Base-by-base conservation (phyloP, 1,284 basidiomycete genomes). In the Microbotryum silenes-acaulis region DNA sequence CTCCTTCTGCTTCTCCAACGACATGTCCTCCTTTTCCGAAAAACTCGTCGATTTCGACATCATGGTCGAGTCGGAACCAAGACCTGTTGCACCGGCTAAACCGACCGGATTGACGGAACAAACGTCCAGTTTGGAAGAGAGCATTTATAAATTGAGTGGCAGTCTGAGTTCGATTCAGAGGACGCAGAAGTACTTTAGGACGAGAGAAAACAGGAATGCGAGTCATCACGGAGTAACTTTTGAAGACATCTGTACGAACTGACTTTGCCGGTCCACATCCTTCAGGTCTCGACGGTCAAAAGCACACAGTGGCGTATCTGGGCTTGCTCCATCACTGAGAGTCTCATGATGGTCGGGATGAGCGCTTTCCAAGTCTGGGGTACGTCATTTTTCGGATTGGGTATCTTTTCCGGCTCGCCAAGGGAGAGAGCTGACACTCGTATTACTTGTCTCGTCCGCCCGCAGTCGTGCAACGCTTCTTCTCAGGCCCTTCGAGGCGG, bases 1-100 rank as follows among this genome's bases (percentile, higher is more conserved):
- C 77, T 80, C 91, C 3, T 98, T 99, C 79, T 99, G 96, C 79
- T 97, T 99, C 75, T 88, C 59, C 74, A 99, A 98, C 77, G 90
- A 94, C 78, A 89, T 91, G 83, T 89, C 86, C 10, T 89, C 88
- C 5, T 81, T 92, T 68, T 87, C 87, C 79, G 80, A 91, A 78
- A 96, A 97, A 77, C 82, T 96, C 60, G 81, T 97, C 69, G 93
- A 97, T 77, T 94, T 97, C 75, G 92, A 96, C 59, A 71, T 70
- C 57, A 91, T 94, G 89, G 89, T 96, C 64, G 91, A 96, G 79
- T 91, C 87, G 65, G 92, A 97, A 75, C 92, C 92, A 1, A 79
- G 92, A 56, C 80, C 89, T 57, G 86, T 89, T 72, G 81, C 87
- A 4, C 85, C 87, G 10, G 85, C 86, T 4, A 88, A 93, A 77